Percentiles rank a stretch among this genome's conserved stretches.
Conservation (phyloP, 306 rosid genomes). For the Lathyrus oleraceus region DNA sequence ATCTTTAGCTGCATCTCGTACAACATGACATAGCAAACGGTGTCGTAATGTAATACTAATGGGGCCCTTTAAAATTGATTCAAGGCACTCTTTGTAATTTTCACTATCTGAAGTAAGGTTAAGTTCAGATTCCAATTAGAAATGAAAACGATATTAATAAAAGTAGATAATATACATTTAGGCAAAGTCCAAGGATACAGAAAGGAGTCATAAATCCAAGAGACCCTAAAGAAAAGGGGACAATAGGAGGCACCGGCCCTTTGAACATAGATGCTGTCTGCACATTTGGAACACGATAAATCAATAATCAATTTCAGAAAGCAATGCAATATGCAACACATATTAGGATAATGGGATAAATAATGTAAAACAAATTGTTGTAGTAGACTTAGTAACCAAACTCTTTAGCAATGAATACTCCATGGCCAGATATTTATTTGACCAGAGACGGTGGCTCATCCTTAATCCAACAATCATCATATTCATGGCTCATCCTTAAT, state of each 20-base stretch:
- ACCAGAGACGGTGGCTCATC: constrained; percentile 9
- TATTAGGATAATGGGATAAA: background rate
- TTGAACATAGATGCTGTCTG: constrained; percentile 99
- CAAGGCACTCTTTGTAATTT: constrained; percentile 72
- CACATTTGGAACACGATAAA: constrained; percentile 35
- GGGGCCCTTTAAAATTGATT: constrained; percentile 83
- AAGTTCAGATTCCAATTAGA: constrained; percentile 47
- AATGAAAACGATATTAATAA: constrained; percentile 5
- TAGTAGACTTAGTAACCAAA: constrained; percentile 20
- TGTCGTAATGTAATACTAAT: constrained; percentile 84
- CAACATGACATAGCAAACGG: constrained; percentile 76
- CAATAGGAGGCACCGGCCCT: constrained; percentile 97
- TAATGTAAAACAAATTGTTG: constrained; percentile 1
- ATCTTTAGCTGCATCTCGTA: constrained; percentile 78
- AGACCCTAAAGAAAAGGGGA: constrained; percentile 94
- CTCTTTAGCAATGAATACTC: constrained; percentile 10
- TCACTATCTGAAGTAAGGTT: constrained; percentile 84
- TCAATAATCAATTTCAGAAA: constrained; percentile 15
- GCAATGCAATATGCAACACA: background rate
- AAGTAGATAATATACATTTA: constrained; percentile 19
- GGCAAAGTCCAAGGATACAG: constrained; percentile 67
- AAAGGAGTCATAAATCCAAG: constrained; percentile 97
- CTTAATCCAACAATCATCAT: constrained; percentile 16
- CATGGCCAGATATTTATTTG: background rate
- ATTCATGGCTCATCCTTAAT: constrained; percentile 12